Evolutionary conservation across 257 asterid genomes (phyloP).

Genomic region (Nicotiana knightiana): DNA sequence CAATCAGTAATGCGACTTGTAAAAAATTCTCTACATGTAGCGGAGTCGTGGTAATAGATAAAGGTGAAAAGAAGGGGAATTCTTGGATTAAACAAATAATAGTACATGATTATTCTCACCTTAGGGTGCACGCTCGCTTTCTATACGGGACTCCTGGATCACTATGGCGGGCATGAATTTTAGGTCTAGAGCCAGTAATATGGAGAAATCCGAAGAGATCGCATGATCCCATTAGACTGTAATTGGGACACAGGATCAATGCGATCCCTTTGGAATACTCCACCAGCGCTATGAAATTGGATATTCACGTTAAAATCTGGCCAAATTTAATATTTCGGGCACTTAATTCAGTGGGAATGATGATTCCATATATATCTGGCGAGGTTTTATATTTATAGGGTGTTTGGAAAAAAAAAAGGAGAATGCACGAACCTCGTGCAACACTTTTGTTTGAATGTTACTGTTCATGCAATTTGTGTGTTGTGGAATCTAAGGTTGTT

Average conservation of each 20-base stretch:
- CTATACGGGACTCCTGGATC: no score
- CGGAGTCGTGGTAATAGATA: not conserved
- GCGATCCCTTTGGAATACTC: conserved; percentile 67
- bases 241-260: conserved; percentile 15
- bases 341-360: not conserved
- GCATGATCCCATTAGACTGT: conserved; percentile 16
- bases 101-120: not conserved
- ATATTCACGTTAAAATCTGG: not conserved
- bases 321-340: no score
- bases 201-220: conserved; percentile 26
- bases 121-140: not conserved
- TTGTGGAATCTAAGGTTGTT: conserved; percentile 4
- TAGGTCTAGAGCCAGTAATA: not conserved
- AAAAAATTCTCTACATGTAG: no score
- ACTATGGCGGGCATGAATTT: no score
- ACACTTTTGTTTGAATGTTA: not conserved
- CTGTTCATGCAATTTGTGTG: conserved; percentile 4
- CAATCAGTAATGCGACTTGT: no score
- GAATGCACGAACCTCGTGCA: conserved; percentile 4
- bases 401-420: not conserved
- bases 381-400: conserved; percentile 4
- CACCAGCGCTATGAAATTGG: conserved; percentile 15
- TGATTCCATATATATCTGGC: not conserved
- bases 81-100: not conserved
- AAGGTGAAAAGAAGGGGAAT: not conserved